Conservation (phyloP, 495 filamentous ascomycete genomes). For the Eremomyces bilateralis region DNA sequence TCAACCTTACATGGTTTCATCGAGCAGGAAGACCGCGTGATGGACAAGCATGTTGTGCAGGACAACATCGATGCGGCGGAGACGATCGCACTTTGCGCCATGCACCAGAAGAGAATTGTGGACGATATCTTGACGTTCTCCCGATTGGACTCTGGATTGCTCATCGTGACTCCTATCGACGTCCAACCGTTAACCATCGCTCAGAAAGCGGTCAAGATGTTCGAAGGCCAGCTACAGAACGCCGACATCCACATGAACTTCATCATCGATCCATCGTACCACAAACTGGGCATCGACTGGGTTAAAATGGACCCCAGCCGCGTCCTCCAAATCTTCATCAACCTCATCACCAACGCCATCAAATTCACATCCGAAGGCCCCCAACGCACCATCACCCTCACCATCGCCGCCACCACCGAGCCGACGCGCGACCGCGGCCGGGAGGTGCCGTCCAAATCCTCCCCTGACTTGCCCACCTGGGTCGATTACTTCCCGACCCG, state of each 20-base stretch:
- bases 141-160: slow-evolving; percentile 52
- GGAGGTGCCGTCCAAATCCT: too few species aligned
- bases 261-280: slow-evolving; percentile 32
- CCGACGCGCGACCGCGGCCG: background rate
- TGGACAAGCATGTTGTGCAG: slow-evolving; percentile 22
- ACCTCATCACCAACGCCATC: slow-evolving; percentile 26
- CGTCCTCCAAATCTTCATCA: slow-evolving; percentile 45
- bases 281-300: slow-evolving; percentile 35
- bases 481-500: slow-evolving; percentile 16
- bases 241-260: slow-evolving; percentile 45
- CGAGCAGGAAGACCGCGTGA: slow-evolving; percentile 9
- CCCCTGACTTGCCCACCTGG: slow-evolving; percentile 18
- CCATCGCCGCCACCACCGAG: slow-evolving; percentile 37
- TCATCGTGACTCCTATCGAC: slow-evolving; percentile 44
- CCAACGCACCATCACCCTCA: slow-evolving; percentile 40
- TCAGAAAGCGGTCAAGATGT: slow-evolving; percentile 47
- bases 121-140: slow-evolving; percentile 61
- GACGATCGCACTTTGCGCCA: slow-evolving; percentile 52
- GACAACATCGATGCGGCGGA: slow-evolving; percentile 48
- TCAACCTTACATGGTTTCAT: slow-evolving; percentile 27
- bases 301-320: slow-evolving; percentile 47
- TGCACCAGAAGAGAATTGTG: slow-evolving; percentile 62
- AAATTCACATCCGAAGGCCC: slow-evolving; percentile 28
- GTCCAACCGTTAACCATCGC: slow-evolving; percentile 46
- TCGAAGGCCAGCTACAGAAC: slow-evolving; percentile 44